A percentile compares a stretch with the other conserved stretches of the same genome.
Evolutionary conservation across 116 monocot genomes (phyloP).

Genomic region (Zostera marina): DNA sequence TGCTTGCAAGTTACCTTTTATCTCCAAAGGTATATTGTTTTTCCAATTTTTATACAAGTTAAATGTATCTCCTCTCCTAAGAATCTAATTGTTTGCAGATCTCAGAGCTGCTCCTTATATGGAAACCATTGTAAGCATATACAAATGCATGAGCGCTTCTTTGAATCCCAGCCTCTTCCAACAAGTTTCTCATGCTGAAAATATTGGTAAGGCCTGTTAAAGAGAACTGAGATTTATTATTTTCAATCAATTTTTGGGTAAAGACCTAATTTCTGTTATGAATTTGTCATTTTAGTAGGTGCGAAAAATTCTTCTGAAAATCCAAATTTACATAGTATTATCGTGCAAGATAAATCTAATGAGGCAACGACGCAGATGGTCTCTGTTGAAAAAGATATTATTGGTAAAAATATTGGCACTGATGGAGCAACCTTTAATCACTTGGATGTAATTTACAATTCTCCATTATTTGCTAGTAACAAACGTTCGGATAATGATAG

Average conservation of each 20-base stretch:
- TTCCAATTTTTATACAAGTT: too few relatives aligned
- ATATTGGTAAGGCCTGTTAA: slow-evolving; percentile 17
- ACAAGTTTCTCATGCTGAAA: slow-evolving; percentile 12
- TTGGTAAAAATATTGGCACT: not conserved
- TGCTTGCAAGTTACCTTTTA: slow-evolving; percentile 28
- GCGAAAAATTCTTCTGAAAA: slow-evolving; percentile 20
- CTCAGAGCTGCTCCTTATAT: slow-evolving; percentile 40
- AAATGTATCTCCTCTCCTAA: not conserved
- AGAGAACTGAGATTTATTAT: not conserved
- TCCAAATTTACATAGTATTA: slow-evolving; percentile 19
- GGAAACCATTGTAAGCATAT: slow-evolving; percentile 44
- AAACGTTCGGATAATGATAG: slow-evolving; percentile 41
- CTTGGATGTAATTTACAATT: slow-evolving; percentile 11
- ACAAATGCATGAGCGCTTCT: slow-evolving; percentile 42
- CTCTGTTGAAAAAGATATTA: slow-evolving; percentile 1
- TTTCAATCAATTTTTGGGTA: not conserved
- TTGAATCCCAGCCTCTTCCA: slow-evolving; percentile 24
- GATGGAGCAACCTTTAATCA: slow-evolving; percentile 5
- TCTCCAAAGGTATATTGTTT: slow-evolving; percentile 34
- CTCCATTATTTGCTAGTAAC: slow-evolving; percentile 20
- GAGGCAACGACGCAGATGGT: slow-evolving; percentile 4
- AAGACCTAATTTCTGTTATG: too few relatives aligned
- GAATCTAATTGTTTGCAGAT: slow-evolving; percentile 29
- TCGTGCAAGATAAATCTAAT: slow-evolving; percentile 11
- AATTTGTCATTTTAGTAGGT: slow-evolving; percentile 15